Evolutionary conservation across 129 eudicot genomes (phyloP), one percentile per base, ranked within the genome.

Genomic region (Calendula officinalis): DNA sequence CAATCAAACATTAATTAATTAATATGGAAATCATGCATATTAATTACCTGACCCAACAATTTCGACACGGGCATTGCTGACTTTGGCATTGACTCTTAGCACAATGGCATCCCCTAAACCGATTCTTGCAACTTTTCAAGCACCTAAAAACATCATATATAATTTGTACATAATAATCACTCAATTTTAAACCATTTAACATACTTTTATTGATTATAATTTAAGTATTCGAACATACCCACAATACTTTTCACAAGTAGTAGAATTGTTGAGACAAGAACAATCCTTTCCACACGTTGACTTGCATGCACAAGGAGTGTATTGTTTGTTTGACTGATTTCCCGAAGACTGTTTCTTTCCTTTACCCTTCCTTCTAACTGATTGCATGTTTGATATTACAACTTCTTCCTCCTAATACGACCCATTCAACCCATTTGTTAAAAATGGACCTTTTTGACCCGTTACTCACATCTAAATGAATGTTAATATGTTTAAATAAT

Each of bases 21-120:
- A n/a, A n/a, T n/a, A n/a, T n/a, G n/a, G n/a, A n/a, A n/a, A n/a
- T n/a, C n/a, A n/a, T n/a, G n/a, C n/a, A n/a, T n/a, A n/a, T n/a
- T n/a, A n/a, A n/a, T n/a, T n/a, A n/a, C n/a, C n/a, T n/a, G n/a
- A n/a, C n/a, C n/a, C n/a, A n/a, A n/a, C n/a, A n/a, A n/a, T n/a
- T n/a, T n/a, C n/a, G n/a, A n/a, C 98, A 92, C 37, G 89, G 95
- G 74, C 96, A 88, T 66, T 92, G 91, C 33, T 82, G 79, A 72
- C 87, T 77, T 75, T 78, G 79, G 71, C 96, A 92, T 72, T 80
- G 98, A 67, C 85, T 83, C 71, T 85, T 88, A 34, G 89, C 85
- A 77, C 98, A 92, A 53, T 92, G 91, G 70, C 98, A 92, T 75
- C 96, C 98, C 75, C 87, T 70, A 46, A 83, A 88, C 46, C 91